Percentiles rank a stretch among this genome's conserved stretches.
These are phyloP conservation scores for Boletellus deceptivus DNA, from an alignment of 1,284 basidiomycete genomes.

Conservation along the genomic window DNA sequence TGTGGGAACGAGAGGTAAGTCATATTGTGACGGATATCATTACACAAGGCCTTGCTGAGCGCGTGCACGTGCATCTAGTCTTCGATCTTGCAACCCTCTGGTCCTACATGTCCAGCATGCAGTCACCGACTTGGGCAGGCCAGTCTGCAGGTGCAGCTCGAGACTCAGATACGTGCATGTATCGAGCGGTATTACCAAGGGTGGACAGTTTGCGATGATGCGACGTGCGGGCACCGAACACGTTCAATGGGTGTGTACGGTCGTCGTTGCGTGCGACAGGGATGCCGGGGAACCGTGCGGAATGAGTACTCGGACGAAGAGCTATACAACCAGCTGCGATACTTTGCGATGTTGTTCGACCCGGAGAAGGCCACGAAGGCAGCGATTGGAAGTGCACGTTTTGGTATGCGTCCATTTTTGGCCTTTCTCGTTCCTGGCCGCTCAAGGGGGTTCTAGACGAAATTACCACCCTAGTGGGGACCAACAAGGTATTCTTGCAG, in stretches of 20 bases:
- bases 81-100: slow-evolving; percentile 49
- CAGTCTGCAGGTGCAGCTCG: slow-evolving; percentile 82
- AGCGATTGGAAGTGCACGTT: slow-evolving; percentile 45
- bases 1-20: slow-evolving; percentile 64
- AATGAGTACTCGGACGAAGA: slow-evolving; percentile 86
- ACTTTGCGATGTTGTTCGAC: slow-evolving; percentile 79
- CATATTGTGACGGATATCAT: neutral
- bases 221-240: slow-evolving; percentile 81
- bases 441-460: slow-evolving; percentile 45
- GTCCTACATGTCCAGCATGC: slow-evolving; percentile 66
- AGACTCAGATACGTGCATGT: slow-evolving; percentile 76
- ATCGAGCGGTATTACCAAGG: slow-evolving; percentile 87
- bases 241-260: slow-evolving; percentile 93
- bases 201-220: slow-evolving; percentile 87
- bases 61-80: slow-evolving; percentile 28
- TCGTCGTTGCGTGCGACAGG: slow-evolving; percentile 66
- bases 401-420: slow-evolving; percentile 42
- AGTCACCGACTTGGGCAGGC: slow-evolving; percentile 48
- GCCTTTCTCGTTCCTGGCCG: neutral
- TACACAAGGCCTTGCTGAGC: neutral
- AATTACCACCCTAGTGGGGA: slow-evolving; percentile 45
- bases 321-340: slow-evolving; percentile 87
- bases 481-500: slow-evolving; percentile 52
- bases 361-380: slow-evolving; percentile 59
- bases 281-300: slow-evolving; percentile 66